phyloP scores from a whole-genome alignment of 1,139 yeast genomes.

The Entelexis sorbosivorans region DNA sequence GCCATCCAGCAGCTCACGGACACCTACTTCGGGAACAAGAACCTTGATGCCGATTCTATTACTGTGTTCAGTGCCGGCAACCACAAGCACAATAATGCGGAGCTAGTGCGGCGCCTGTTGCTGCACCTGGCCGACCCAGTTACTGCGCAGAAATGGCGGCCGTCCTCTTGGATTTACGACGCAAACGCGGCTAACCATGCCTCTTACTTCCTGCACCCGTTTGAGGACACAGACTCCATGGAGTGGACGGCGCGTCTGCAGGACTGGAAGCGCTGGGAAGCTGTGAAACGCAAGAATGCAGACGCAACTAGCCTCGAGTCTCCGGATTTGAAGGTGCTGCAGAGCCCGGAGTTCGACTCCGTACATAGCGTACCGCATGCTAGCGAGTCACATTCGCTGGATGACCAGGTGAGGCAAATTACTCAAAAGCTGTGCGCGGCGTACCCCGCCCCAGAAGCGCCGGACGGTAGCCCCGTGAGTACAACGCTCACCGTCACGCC shows the following conservation, averaged over 20 bases:
- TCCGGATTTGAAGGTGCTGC: not conserved
- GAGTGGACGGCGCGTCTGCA: conserved; percentile 28
- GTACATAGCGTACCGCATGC: too few relatives aligned
- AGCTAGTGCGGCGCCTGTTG: conserved; percentile 26
- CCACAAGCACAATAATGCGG: conserved; percentile 14
- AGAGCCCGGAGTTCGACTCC: conserved; percentile 7
- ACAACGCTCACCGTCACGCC: conserved; percentile 30
- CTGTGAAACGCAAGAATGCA: conserved; percentile 7
- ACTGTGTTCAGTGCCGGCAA: conserved; percentile 25
- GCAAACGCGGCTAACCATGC: conserved; percentile 15
- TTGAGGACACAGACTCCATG: conserved; percentile 28
- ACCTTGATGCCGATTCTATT: conserved; percentile 18
- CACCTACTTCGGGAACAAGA: conserved; percentile 25
- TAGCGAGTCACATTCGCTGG: not conserved
- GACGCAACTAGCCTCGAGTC: not conserved
- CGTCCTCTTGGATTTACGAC: conserved; percentile 22
- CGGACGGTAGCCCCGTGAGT: not conserved
- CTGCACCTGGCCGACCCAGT: conserved; percentile 19
- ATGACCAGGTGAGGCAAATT: conserved; percentile 2
- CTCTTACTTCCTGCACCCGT: conserved; percentile 19
- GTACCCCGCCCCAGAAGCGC: not conserved
- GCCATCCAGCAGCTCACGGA: conserved; percentile 28
- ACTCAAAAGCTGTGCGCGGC: not conserved
- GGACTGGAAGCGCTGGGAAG: conserved; percentile 28
- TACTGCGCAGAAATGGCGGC: conserved; percentile 18